Base-by-base conservation (phyloP, 306 rosid genomes). In the Cicer chorassanicum region DNA sequence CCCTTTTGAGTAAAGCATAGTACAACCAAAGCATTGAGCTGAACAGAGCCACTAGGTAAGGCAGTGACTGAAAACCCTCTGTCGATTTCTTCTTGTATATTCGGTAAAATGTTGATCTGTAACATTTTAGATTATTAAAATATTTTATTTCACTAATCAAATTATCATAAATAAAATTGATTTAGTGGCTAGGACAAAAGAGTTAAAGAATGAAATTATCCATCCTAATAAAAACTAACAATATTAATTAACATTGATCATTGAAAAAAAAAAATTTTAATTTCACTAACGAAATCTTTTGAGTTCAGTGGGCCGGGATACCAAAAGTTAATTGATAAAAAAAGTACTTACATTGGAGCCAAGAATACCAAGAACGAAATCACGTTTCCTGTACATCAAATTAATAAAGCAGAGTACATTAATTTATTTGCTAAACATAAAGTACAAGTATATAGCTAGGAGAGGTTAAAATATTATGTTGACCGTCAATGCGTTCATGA, bases 361-460 rank as follows among this genome's bases (percentile, higher is more conserved):
- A 94, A 79, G 92, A 82, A 94, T 6, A 94, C 99, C 86, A 94
- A 14, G 89, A 90, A 69, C 19, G 99, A 94, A 40, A 94, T 75
- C 40, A 92, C 70, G 57, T 94, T 92, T 24, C 99, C 97, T 93
- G 64, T 68, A 12, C 81, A 82, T 21, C 48, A 78, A 19, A 29
- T 29, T 29, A 29, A 40, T 9, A 43, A 75, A 65, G 24, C 12
- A 18, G 11, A 51, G 65, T 8, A 44, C 24, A 19, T 55, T 7
- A 43, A 15, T 54, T n/a, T 4, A 15, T n/a, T 69, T 41, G 18
- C 16, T 54, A 53, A 53, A 15, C 11, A 53, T 11, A 53, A 7
- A 16, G 14, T 50, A 4, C 8, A 48, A 29, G 4, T 48, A 13
- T 12, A 48, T 48, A 48, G 8, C 8, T 42, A 42, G 1, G 9